Base-by-base conservation (phyloP, 73 alveolate species). In the Effrenium voratum region DNA sequence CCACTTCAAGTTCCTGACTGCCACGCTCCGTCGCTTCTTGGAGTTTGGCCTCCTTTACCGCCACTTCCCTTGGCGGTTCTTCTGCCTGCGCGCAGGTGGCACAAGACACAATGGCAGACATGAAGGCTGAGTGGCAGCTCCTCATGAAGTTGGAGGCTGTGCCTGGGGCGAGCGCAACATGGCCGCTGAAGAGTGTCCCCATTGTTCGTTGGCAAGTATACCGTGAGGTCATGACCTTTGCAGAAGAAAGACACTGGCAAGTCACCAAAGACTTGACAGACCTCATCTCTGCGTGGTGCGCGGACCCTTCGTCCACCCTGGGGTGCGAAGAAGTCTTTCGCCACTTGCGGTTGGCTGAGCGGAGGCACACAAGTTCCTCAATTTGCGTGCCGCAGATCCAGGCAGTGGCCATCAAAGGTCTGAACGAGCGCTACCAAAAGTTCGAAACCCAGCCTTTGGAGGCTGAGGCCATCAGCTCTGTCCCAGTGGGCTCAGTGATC, bases 241-340 rank as follows among this genome's bases (percentile, higher is more conserved):
- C 80, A 16, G 93, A 84, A 22, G 93, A 84, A 55, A 12, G 44
- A 24, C 16, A 34, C 6, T 83, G 46, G 50, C 36, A 15, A 44
- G 0, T 6, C 2, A 36, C 77, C 0, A 3, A 55, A 2, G 45
- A 24, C 15, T 38, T 84, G 44, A 5, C 1, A 52, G 63, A 16
- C 12, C 44, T 84, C 43, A 55, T 49, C 41, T 2, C 2, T 3
- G 76, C 93, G 6, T 84, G 93, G 93, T 57, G 38, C 26, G 38
- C 93, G 3, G 55, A 41, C 59, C 93, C 93, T 19, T 36, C n/a
- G 28, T 46, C 76, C 46, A 55, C 93, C 0, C 45, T 84, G 41
- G 93, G 93, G 10, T 36, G 60, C 38, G 93, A 84, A 26, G 93
- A 84, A 0, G 38, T 30, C 30, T 84, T 84, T 30, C 79, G 80